These are phyloP conservation scores for Dianthus caryophyllus DNA, from an alignment of 148 eudicot species.

Conservation along the genomic window DNA sequence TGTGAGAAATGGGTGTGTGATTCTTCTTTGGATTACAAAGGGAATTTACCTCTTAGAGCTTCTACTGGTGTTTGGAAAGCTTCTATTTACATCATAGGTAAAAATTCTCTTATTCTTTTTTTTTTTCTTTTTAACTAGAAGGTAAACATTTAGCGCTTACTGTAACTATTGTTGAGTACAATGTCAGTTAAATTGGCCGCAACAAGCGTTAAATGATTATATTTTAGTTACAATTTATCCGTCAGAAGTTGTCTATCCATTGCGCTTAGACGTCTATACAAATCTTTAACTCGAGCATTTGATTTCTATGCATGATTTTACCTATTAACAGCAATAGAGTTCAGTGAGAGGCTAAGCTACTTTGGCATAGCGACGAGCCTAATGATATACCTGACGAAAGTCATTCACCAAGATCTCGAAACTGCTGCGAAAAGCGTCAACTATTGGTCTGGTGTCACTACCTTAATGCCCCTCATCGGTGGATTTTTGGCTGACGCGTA, in stretches of 20 bases:
- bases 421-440: conserved; percentile 69
- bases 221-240: no score
- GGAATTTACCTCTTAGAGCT: conserved; percentile 55
- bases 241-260: no score
- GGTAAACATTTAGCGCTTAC: neutral
- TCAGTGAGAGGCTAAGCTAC: conserved; percentile 80
- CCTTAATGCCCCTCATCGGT: conserved; percentile 69
- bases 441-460: conserved; percentile 70
- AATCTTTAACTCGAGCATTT: no score
- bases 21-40: conserved; percentile 62
- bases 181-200: no score
- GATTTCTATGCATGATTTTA: neutral
- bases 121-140: neutral
- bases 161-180: no score
- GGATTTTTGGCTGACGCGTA: conserved; percentile 83
- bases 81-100: conserved; percentile 66
- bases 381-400: conserved; percentile 67
- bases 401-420: conserved; percentile 67
- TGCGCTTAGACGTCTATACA: no score
- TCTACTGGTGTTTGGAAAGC: conserved; percentile 79
- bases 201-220: no score
- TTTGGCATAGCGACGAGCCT: conserved; percentile 73
- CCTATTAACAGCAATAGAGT: conserved; percentile 63
- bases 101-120: conserved; percentile 8
- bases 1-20: conserved; percentile 60